Base-by-base conservation (phyloP, 768 basidiomycete species). In the Amanita rubescens region DNA sequence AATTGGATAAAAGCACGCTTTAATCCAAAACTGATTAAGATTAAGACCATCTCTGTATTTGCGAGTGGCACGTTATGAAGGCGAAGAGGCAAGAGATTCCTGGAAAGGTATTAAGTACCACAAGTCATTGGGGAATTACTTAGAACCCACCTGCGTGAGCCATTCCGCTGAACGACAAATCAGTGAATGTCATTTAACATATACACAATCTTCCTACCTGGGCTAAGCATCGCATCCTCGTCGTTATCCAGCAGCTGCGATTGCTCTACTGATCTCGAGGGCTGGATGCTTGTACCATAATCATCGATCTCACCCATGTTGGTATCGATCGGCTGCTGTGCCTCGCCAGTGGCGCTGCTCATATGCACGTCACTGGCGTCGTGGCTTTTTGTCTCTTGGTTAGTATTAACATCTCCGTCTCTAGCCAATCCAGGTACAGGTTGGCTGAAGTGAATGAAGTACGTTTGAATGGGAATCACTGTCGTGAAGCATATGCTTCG, bases 221-320 rank as follows among this genome's bases (percentile, higher is more conserved):
- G 80, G 64, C 82, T 81, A 58, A 85, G 66, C 80, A 85, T 85
- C 5, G 81, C 77, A 60, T 79, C 80, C 8, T 79, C 81, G 61
- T 84, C 82, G 60, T 82, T 81, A 1, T 79, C 82, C 14, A 82
- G 68, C 58, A 82, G 77, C 57, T 30, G 37, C 25, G 37, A 30
- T 11, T 78, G 73, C 55, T 78, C 78, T 74, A 76, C 75, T 14
- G 73, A 70, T 38, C 69, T 71, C 11, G 75, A 69, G 30, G 68
- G 69, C 12, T 67, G 65, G 51, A 72, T 57, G 9, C 62, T 60
- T 17, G 69, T 43, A 49, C 68, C 71, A 44, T 72, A 69, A 35
- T 57, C 62, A 54, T 62, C 60, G 53, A 67, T 43, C n/a, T 54
- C 57, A 46, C 59, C 51, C 37, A 63, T 46, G n/a, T 43, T 53